Base-by-base conservation (phyloP, 2,329 filamentous ascomycete species). In the Parastagonospora nodorum region DNA sequence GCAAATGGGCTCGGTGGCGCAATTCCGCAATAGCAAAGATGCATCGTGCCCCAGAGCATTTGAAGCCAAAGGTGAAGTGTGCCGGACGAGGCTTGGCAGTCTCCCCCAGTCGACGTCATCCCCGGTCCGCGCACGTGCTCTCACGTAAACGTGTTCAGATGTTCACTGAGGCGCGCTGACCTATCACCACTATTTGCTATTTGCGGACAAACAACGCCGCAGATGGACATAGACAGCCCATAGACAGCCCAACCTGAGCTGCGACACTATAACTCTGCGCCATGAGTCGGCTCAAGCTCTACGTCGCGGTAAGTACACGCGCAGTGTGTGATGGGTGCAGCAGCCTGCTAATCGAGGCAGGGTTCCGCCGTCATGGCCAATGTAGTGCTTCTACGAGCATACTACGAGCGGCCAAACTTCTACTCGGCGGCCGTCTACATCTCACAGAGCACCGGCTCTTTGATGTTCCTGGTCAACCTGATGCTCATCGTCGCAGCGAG, bases 371-470 rank as follows among this genome's bases (percentile, higher is more conserved):
- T 87, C 76, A 86, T 96, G 71, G 93, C 93, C 65, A 88, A 85
- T 60, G 85, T 86, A 65, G 92, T 96, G 52, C 82, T 97, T 53
- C 77, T 96, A 51, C 94, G 92, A 71, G 93, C 94, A 55, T 93
- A 97, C 76, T 89, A 94, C 70, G 90, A 97, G 77, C 86, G 94
- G 59, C 88, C 94, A 58, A 99, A 99, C 77, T 99, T 97, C 81
- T 99, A 99, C 78, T 95, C 93, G 47, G 92, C 94, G 61, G 94
- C 92, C 77, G 94, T 99, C 42, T 96, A 97, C 76, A 85, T 99
- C 43, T 90, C 92, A 35, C 93, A 97, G 76, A 97, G 92, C 75
- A 97, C 94, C 78, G 88, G 95, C 65, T 97, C 93, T 72, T 80
- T 97, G 45, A 89, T 97, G 84, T 92, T 96, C 57, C 81, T 99